Base-by-base conservation (phyloP, 2,329 filamentous ascomycete species). In the Talaromyces sp. region DNA sequence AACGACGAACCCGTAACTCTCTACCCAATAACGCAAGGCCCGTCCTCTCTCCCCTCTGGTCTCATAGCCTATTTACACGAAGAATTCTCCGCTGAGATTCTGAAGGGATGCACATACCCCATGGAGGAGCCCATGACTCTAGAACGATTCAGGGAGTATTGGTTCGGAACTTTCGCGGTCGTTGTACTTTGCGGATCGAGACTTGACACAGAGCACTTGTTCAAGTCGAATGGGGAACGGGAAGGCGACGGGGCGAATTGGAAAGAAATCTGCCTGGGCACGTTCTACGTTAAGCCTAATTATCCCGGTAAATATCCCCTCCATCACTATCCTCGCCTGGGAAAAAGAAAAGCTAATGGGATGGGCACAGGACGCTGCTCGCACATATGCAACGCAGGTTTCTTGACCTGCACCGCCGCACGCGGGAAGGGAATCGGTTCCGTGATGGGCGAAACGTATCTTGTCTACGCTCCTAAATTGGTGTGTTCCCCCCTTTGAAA, bases 271-370 rank as follows among this genome's bases (percentile, higher is more conserved):
- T 77, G 75, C 63, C 40, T 77, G 67, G 75, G 75, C 28, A 77
- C 75, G 48, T 77, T 77, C 66, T 77, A 77, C 73, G 66, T 75
- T 33, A 77, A 77, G 67, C 75, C 75, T 33, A 77, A 77, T 70
- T 77, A 77, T 72, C 75, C 75, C 16, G 75, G 75, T 76, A 63
- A 59, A 66, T 69, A 12, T 31, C 16, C 1, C 25, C n/a, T 25
- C 9, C 7, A 3, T 6, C 6, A 28, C 28, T 6, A 28, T 6
- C 3, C 28, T 35, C 9, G 6, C 5, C 33, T 35, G 9, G 7
- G 33, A 8, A 8, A 35, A 35, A 11, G 33, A 4, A 33, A 7
- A n/a, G 21, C 14, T 50, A 3, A 18, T 33, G 9, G 40, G 44
- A n/a, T 46, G 62, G 40, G 52, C n/a, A n/a, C 54, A 76, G 75